Conservation (phyloP, 1,139 yeast species). For the Arxiozyma bovina region DNA sequence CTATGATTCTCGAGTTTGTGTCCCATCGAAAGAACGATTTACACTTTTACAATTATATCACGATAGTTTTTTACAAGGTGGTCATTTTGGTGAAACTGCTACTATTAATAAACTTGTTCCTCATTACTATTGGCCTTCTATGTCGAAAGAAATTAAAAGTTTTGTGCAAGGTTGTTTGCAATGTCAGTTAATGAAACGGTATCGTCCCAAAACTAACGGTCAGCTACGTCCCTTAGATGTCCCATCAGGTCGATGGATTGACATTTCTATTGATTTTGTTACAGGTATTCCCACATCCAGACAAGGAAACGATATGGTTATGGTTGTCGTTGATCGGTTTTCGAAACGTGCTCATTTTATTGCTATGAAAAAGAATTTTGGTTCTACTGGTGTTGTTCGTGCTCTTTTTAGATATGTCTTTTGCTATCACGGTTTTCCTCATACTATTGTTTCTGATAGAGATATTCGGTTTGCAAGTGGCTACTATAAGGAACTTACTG, state of each 20-base stretch:
- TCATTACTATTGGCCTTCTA: constrained; percentile 8
- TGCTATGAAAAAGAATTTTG: constrained; percentile 4
- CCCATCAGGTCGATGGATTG: constrained; percentile 11
- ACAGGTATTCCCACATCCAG: constrained; percentile 8
- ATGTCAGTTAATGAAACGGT: constrained; percentile 9
- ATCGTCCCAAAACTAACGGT: constrained; percentile 5
- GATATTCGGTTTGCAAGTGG: constrained; percentile 11
- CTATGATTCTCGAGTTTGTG: constrained; percentile 5
- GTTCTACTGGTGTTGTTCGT: constrained; percentile 3
- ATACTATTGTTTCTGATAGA: constrained; percentile 11
- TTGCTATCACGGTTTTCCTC: constrained; percentile 15
- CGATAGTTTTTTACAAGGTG: not conserved
- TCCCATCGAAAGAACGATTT: not conserved
- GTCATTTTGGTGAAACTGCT: not conserved
- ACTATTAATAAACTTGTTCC: not conserved
- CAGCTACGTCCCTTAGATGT: constrained; percentile 5
- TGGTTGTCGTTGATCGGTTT: constrained; percentile 14
- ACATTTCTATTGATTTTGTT: constrained; percentile 10
- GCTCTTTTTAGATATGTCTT: constrained; percentile 7
- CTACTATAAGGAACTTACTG: constrained; percentile 9
- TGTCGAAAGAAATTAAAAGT: not conserved
- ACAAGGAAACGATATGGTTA: constrained; percentile 6
- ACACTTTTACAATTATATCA: not conserved
- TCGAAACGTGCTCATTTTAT: constrained; percentile 15
- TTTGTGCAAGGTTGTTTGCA: constrained; percentile 6